These are phyloP conservation scores for Bipolaris zeicola DNA, from an alignment of 2,329 filamentous ascomycete species.

Conservation along the genomic window DNA sequence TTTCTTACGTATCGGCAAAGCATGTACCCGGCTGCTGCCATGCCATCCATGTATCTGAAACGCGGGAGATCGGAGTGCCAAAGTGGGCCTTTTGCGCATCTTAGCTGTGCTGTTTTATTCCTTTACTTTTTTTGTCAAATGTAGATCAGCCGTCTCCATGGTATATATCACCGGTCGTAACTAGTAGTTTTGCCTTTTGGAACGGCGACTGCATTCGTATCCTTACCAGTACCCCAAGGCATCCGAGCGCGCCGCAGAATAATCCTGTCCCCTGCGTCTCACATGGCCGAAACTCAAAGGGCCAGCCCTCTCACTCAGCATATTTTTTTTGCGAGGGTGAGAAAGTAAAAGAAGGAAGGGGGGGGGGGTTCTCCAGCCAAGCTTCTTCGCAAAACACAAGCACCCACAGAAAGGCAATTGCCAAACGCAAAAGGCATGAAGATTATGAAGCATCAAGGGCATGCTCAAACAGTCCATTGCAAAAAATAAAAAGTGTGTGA, in stretches of 20 bases:
- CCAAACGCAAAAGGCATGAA: background rate
- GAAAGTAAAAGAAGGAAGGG: background rate
- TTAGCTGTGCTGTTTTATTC: background rate
- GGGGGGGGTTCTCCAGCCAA: background rate
- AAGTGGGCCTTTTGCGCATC: slow-evolving; percentile 2
- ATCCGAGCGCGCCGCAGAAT: background rate
- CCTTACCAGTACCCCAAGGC: background rate
- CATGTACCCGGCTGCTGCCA: slow-evolving; percentile 4
- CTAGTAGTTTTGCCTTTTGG: background rate
- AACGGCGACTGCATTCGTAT: background rate
- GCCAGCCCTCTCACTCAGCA: background rate
- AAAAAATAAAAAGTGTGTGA: background rate
- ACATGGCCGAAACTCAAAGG: background rate
- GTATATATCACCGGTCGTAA: background rate
- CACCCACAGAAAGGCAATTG: background rate
- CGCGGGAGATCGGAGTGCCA: background rate
- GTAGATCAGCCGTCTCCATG: background rate
- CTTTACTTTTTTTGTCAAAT: background rate
- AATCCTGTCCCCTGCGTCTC: background rate
- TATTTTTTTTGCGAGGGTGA: background rate
- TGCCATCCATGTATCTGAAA: slow-evolving; percentile 8
- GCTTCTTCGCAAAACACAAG: background rate
- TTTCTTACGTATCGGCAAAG: background rate
- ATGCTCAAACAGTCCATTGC: background rate
- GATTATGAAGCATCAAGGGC: background rate